Base-by-base conservation (phyloP, 2,329 filamentous ascomycete genomes). In the Penicillium sumatraense region DNA sequence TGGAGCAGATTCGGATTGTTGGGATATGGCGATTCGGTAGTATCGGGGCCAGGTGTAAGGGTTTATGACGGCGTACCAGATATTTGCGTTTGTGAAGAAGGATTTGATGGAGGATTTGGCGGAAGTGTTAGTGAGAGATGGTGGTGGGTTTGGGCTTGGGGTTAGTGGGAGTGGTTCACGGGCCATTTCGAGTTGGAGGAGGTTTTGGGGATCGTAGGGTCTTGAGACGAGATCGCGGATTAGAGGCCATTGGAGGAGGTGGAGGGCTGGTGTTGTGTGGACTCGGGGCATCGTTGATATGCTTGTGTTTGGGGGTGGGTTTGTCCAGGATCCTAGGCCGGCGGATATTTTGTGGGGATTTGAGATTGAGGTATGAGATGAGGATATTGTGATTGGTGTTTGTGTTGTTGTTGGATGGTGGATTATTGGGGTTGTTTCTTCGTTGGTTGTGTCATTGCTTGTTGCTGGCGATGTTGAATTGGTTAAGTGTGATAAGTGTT, bases 251-350 rank as follows among this genome's bases (percentile, higher is more conserved):
- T 92, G 89, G 5, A 93, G 78, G 18, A 93, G 78, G 70, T 93
- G 62, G 18, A 70, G 41, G 5, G 64, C 89, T 5, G 90, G 89
- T 56, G 90, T 93, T 0, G 89, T 93, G 72, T 93, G 90, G 14
- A 89, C 82, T 73, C 91, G 93, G 20, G 90, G 90, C 89, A 93
- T 93, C 23, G 89, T 91, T 2, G 89, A 92, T 61, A 93, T 91
- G 71, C 91, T 93, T 65, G 58, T 80, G 67, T 49, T 58, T 9
- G 44, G 31, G 6, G 65, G 81, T 68, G 68, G 80, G 52, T 80
- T 84, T 20, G 81, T 84, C 89, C 89, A 92, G 3, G 89, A 90
- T 5, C 88, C 89, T 59, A 92, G 81, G 5, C 89, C 89, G 54
- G 83, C 83, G 57, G 82, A 84, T 3, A 87, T 51, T 60, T 68